These are phyloP conservation scores for Cornus kousa DNA, from an alignment of 148 eudicot species.

Conservation along the genomic window DNA sequence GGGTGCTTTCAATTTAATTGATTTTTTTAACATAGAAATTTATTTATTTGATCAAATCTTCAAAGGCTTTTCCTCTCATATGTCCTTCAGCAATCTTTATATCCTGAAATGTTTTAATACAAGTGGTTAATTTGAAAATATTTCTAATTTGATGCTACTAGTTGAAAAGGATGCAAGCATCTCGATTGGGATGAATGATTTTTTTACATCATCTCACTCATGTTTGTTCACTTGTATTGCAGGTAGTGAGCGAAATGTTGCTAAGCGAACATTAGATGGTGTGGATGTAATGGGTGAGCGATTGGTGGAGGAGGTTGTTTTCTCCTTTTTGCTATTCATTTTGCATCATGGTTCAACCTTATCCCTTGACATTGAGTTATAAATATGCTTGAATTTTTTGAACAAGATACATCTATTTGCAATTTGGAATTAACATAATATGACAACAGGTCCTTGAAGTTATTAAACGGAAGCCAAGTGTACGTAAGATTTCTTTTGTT, in stretches of 20 bases:
- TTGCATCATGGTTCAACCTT: conserved; percentile 1
- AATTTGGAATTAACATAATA: conserved; percentile 6
- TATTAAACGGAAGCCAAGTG: conserved; percentile 51
- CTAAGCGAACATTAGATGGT: conserved; percentile 74
- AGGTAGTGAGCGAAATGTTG: conserved; percentile 85
- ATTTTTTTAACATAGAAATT: neutral
- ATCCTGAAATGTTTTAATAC: neutral
- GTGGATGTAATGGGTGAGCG: conserved; percentile 97
- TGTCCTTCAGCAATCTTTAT: neutral
- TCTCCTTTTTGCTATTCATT: conserved; percentile 1
- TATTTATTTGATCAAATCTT: neutral
- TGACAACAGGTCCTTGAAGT: conserved; percentile 69
- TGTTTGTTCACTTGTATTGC: conserved; percentile 15
- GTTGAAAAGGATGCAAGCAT: neutral
- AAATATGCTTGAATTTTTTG: too few species aligned
- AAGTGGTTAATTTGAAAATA: neutral
- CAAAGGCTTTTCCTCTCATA: neutral
- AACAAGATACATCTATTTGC: neutral
- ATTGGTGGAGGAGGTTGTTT: conserved; percentile 80
- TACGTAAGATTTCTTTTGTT: conserved; percentile 81
- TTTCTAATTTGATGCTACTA: neutral
- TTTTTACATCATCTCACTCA: neutral
- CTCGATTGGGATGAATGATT: neutral
- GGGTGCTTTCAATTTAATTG: neutral
- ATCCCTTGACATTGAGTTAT: too few species aligned